phyloP scores from a whole-genome alignment of 768 basidiomycete species.

The Calocybe gangraenosa region DNA sequence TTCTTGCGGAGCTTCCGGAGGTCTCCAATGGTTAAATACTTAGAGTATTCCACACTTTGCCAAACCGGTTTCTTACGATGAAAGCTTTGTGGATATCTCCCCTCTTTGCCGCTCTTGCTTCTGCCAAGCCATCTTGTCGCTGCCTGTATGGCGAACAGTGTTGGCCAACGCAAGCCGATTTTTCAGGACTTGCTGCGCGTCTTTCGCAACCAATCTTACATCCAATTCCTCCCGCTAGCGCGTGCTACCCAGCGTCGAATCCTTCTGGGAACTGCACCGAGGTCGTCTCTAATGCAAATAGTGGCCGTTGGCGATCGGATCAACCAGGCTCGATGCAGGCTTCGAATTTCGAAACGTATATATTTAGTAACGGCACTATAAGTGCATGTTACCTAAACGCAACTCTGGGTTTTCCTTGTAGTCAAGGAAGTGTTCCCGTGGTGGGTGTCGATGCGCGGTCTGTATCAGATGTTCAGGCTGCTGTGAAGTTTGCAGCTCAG shows the following conservation, averaged over 20 bases:
- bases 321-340: slow-evolving; percentile 37
- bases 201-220: slow-evolving; percentile 41
- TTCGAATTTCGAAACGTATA: slow-evolving; percentile 25
- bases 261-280: slow-evolving; percentile 36
- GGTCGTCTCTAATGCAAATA: slow-evolving; percentile 20
- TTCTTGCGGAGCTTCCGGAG: too few species aligned
- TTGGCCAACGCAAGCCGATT: slow-evolving; percentile 36
- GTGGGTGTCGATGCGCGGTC: slow-evolving; percentile 36
- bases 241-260: slow-evolving; percentile 34
- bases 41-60: too few species aligned
- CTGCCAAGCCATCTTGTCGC: slow-evolving; percentile 20
- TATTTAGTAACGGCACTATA: slow-evolving; percentile 41
- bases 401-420: slow-evolving; percentile 32
- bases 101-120: slow-evolving; percentile 1
- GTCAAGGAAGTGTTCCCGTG: slow-evolving; percentile 39
- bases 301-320: slow-evolving; percentile 37
- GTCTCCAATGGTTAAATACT: too few species aligned
- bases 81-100: not conserved
- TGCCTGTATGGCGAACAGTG: slow-evolving; percentile 38
- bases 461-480: slow-evolving; percentile 33
- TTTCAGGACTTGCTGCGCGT: slow-evolving; percentile 27
- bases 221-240: slow-evolving; percentile 34
- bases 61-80: too few species aligned
- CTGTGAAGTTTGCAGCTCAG: slow-evolving; percentile 31
- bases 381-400: slow-evolving; percentile 49